Evolutionary conservation across 2,329 filamentous ascomycete genomes (phyloP), one percentile per base, ranked within the genome.

Genomic region (Eutypa lata): DNA sequence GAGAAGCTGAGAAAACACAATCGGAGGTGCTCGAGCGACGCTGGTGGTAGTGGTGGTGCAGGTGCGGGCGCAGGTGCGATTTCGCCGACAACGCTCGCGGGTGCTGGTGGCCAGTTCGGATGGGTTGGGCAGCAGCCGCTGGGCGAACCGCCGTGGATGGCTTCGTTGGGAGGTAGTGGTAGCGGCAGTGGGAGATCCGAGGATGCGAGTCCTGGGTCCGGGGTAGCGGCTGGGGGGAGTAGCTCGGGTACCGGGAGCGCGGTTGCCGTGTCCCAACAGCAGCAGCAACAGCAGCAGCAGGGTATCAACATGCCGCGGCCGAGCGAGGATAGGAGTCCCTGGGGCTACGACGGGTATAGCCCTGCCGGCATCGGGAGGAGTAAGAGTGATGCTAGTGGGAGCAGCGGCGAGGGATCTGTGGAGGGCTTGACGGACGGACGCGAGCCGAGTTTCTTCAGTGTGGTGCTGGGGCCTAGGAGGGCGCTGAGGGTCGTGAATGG

Each of bases 391-490:
- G 68, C 67, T 3, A 72, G 69, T 13, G 67, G 64, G 21, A 73
- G 68, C 48, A 67, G 68, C 49, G 69, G 68, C 49, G 69, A 67
- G 48, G 61, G 63, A 19, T 70, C 70, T 28, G 70, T 65, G 2
- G 71, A 73, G 50, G 63, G 64, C 7, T 56, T 74, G 56, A 56
- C 74, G 24, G 71, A 75, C 21, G 72, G 71, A 10, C 77, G 82
- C 55, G 85, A 90, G 66, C 88, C 88, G 54, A 87, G 80, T 53
- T 91, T 90, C 70, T 84, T 88, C 67, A 87, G 79, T 48, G 84
- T 89, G 26, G 71, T 89, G 62, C 68, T 90, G 69, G 86, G 86
- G 55, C 87, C 87, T 21, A 76, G 86, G 62, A 74, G 87, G 63
- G 89, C 85, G 61, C 71, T 90, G 71, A 75, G 85, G 63, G 86